phyloP scores from a whole-genome alignment of 805 yeast species.

The Kluyveromyces dobzhanskii region DNA sequence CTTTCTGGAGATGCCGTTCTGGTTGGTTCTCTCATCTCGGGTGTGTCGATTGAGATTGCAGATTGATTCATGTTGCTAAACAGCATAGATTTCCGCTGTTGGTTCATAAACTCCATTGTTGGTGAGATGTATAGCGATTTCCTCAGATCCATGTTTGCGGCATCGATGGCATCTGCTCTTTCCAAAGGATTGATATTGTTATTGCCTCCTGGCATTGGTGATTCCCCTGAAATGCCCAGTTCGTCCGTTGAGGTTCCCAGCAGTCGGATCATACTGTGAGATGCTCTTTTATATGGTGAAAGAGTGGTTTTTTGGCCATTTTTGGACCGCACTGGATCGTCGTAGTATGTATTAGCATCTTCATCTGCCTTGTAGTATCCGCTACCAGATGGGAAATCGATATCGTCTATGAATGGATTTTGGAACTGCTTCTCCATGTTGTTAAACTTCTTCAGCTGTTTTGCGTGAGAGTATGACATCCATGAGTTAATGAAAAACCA shows the following conservation, averaged over 20 bases:
- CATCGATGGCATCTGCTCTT: neutral
- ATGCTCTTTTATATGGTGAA: constrained; percentile 1
- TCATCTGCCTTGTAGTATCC: constrained; percentile 12
- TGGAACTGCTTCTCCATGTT: constrained; percentile 11
- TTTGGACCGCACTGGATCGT: constrained; percentile 4
- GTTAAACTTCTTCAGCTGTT: constrained; percentile 26
- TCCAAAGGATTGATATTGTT: constrained; percentile 10
- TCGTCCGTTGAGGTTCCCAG: constrained; percentile 8
- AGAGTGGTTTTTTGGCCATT: neutral
- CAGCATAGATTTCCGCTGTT: constrained; percentile 30
- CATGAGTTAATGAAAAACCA: constrained; percentile 46
- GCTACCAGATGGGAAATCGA: constrained; percentile 9
- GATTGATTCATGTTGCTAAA: constrained; percentile 12
- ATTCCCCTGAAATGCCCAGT: neutral
- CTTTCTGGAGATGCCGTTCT: constrained; percentile 27
- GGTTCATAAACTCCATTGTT: constrained; percentile 62
- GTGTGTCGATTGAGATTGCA: constrained; percentile 10
- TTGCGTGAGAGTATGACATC: constrained; percentile 44
- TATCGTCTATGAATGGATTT: constrained; percentile 16
- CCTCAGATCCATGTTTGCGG: constrained; percentile 10
- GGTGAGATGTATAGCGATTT: constrained; percentile 64
- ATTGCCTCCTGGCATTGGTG: constrained; percentile 1
- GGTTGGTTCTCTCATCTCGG: constrained; percentile 16
- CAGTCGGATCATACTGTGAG: constrained; percentile 6
- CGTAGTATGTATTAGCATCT: constrained; percentile 3